Base-by-base conservation (phyloP, 1,284 basidiomycete species). In the Apiotrichum siamense region DNA sequence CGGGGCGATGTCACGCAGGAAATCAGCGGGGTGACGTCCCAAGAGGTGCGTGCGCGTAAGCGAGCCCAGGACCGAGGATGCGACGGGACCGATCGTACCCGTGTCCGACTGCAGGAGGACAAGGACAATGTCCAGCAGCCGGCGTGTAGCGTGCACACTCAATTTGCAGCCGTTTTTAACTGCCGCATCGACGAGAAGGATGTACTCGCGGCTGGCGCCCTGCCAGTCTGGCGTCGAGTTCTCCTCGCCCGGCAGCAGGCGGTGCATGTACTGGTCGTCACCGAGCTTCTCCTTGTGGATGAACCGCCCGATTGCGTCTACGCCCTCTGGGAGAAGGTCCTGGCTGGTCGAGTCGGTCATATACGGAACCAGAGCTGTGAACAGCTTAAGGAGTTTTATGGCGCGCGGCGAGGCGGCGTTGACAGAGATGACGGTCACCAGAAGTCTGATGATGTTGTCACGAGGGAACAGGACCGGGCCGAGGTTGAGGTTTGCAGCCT, bases 371-470 rank as follows among this genome's bases (percentile, higher is more conserved):
- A 87, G 71, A 35, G 77, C 76, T 4, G 81, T 78, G 27, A 89
- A 76, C 17, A 86, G 75, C 4, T 76, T 77, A 26, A 88, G 71
- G 69, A 88, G 87, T 49, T 82, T 78, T 60, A 85, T 78, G 1
- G 85, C 83, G 21, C 85, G 81, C 21, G 78, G 68, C 39, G 82
- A 81, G 1, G 79, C 77, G 11, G 84, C 79, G 65, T 87, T 84
- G 55, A 87, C 83, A 3, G 85, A 86, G 49, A 89, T 87, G 54
- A 88, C 83, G 3, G 86, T 88, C 27, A 88, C 77, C 62, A 88
- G 81, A 13, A 89, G 77, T 23, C 82, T 79, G 29, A 87, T 79
- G 36, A 88, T 78, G 61, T 88, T 79, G 52, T 85, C 84, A 56
- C 83, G 77, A 10, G 77, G 77, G 21, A 88, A 78, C 2, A 78